A percentile compares a stretch with the other conserved stretches of the same genome.
phyloP scores from a whole-genome alignment of 1,284 basidiomycete genomes.

The Phellopilus nigrolimitatus region DNA sequence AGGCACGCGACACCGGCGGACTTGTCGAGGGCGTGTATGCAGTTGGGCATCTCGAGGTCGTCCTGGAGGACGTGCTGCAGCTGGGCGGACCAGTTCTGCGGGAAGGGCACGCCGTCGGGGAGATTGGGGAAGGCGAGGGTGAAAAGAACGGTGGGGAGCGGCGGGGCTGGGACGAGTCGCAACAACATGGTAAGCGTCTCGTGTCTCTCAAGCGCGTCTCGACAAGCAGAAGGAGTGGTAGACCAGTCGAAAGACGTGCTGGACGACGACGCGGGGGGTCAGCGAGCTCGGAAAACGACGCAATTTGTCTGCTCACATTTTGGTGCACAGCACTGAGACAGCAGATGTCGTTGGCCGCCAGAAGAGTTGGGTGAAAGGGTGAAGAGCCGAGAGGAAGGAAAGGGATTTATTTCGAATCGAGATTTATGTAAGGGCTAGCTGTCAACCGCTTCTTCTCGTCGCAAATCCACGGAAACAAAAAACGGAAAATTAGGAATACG shows the following conservation, averaged over 20 bases:
- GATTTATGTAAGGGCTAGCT: neutral
- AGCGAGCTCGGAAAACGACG: too few species aligned
- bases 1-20: constrained; percentile 53
- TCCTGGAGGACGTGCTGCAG: constrained; percentile 46
- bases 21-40: constrained; percentile 60
- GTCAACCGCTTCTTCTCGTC: neutral
- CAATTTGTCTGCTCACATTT: too few species aligned
- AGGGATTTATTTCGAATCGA: neutral
- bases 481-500: neutral
- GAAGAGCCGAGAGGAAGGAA: neutral
- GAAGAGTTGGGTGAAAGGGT: neutral
- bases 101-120: constrained; percentile 42
- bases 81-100: constrained; percentile 54
- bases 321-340: too few species aligned
- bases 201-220: neutral
- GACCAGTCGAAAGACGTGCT: neutral
- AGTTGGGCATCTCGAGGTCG: constrained; percentile 52
- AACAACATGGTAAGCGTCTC: constrained; percentile 73
- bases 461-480: too few species aligned
- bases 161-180: constrained; percentile 51
- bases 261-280: too few species aligned
- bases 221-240: neutral
- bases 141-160: constrained; percentile 67
- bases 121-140: constrained; percentile 55
- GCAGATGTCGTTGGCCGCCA: too few species aligned